Evolutionary conservation across 345 rosid species (phyloP).

Genomic region (Boechera retrofracta): DNA sequence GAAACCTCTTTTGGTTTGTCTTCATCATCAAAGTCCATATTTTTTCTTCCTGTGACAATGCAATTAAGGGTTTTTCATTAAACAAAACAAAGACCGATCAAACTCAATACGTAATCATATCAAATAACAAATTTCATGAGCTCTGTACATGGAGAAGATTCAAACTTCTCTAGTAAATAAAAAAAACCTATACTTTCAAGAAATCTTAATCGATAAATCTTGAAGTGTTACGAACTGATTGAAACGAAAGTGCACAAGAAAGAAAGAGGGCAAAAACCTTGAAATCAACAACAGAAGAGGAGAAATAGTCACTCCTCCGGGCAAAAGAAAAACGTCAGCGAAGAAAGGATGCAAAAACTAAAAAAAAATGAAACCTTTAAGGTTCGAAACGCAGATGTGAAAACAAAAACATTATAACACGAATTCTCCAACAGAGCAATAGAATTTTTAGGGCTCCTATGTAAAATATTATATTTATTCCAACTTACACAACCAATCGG

Average conservation of each 20-base stretch:
- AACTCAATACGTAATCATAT: background rate
- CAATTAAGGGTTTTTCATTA: background rate
- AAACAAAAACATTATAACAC: background rate
- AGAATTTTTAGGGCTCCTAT: background rate
- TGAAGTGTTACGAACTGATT: background rate
- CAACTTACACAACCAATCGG: too few relatives aligned
- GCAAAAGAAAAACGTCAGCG: background rate
- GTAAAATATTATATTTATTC: background rate
- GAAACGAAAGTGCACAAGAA: background rate
- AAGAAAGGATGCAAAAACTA: background rate
- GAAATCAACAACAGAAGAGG: background rate
- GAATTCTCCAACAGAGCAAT: background rate
- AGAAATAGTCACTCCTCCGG: background rate
- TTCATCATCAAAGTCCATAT: slow-evolving; percentile 77
- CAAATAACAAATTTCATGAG: background rate
- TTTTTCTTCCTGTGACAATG: slow-evolving; percentile 25
- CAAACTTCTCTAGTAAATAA: background rate
- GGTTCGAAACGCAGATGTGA: background rate
- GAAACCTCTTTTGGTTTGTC: slow-evolving; percentile 51
- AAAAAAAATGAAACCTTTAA: background rate
- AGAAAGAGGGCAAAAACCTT: slow-evolving; percentile 7
- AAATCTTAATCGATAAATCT: slow-evolving; percentile 7
- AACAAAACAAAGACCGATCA: background rate
- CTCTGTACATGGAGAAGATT: background rate
- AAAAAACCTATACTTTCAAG: background rate